A percentile compares a stretch with the other conserved stretches of the same genome.
phyloP scores from a whole-genome alignment of 192 early-diverging fungal species.

The Rhizophagus prolifer region DNA sequence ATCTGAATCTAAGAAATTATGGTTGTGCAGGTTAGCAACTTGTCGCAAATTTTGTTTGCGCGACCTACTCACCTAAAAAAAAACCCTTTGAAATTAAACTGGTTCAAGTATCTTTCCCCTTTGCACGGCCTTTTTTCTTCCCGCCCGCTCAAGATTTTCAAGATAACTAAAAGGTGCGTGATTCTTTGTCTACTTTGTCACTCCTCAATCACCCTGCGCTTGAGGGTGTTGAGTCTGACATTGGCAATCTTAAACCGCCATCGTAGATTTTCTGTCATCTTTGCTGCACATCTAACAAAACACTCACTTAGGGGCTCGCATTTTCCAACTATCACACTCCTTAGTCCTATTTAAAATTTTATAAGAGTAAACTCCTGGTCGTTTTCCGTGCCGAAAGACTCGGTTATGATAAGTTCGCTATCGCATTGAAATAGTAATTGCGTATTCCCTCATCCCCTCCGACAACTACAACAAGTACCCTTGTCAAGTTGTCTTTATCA shows the following conservation, averaged over 20 bases:
- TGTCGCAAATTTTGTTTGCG: slow-evolving; percentile 25
- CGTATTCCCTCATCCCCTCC: neutral
- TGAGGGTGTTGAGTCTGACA: slow-evolving; percentile 19
- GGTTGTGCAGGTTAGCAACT: neutral
- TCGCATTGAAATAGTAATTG: slow-evolving; percentile 3
- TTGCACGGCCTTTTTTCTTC: slow-evolving; percentile 22
- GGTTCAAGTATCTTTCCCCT: neutral
- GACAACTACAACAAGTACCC: neutral
- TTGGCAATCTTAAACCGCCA: neutral
- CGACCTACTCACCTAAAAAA: neutral
- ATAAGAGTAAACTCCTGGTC: slow-evolving; percentile 14
- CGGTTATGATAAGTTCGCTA: slow-evolving; percentile 26
- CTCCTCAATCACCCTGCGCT: neutral
- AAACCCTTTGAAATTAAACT: neutral
- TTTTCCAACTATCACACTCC: slow-evolving; percentile 29
- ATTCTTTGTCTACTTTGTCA: neutral
- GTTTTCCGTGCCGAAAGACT: slow-evolving; percentile 27
- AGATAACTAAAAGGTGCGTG: slow-evolving; percentile 11
- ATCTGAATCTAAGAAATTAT: neutral
- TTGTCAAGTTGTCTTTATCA: slow-evolving; percentile 7
- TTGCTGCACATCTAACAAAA: slow-evolving; percentile 24
- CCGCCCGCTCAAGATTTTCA: slow-evolving; percentile 22
- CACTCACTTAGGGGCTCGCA: slow-evolving; percentile 30
- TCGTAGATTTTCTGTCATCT: neutral
- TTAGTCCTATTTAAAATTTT: slow-evolving; percentile 23